Conservation (phyloP, 2,329 filamentous ascomycete species). For the Davidsoniella eucalypti region DNA sequence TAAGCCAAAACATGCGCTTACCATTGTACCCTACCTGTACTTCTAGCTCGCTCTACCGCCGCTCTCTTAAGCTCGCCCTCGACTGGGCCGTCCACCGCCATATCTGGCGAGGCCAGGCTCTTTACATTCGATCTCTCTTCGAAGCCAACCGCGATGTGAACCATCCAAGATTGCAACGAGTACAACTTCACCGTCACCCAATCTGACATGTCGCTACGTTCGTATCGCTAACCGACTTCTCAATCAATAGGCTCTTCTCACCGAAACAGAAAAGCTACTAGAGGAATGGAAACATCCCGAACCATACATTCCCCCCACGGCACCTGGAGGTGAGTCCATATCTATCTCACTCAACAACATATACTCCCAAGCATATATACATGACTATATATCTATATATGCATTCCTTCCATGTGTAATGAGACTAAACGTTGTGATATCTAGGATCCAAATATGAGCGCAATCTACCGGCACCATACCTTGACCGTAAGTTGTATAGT, state of each 20-base stretch:
- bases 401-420: not conserved
- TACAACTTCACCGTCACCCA: constrained; percentile 24
- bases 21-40: not conserved
- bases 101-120: constrained; percentile 85
- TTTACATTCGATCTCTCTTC: constrained; percentile 90
- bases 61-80: constrained; percentile 79
- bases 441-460: constrained; percentile 89
- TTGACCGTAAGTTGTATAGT: constrained; percentile 52
- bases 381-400: not conserved
- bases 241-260: constrained; percentile 52
- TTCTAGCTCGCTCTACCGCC: constrained; percentile 63
- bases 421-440: not conserved
- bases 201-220: not conserved
- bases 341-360: too few species aligned
- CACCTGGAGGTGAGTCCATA: constrained; percentile 61
- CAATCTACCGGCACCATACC: constrained; percentile 65
- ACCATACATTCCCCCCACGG: constrained; percentile 75
- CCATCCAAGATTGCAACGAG: constrained; percentile 74
- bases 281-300: constrained; percentile 97
- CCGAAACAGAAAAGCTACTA: constrained; percentile 74
- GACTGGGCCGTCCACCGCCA: constrained; percentile 91
- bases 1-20: not conserved
- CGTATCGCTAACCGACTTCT: not conserved
- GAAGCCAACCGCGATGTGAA: constrained; percentile 78
- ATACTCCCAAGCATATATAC: not conserved